Evolutionary conservation across 345 rosid species (phyloP).

Genomic region (Populus nigra): DNA sequence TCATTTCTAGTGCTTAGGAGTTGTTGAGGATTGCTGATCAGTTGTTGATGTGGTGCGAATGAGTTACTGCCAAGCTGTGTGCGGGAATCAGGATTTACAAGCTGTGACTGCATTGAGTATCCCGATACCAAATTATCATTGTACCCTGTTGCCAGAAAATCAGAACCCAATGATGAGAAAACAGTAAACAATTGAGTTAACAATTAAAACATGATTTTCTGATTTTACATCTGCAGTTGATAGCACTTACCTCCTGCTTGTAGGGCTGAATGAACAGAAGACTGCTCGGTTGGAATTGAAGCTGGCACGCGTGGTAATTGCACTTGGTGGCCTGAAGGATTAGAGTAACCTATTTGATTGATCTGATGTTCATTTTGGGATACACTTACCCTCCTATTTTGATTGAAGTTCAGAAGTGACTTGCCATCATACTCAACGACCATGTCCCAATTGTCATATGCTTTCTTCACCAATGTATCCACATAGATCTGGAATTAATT

Average conservation of each 20-base stretch:
- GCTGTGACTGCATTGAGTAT: constrained; percentile 52
- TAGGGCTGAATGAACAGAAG: constrained; percentile 49
- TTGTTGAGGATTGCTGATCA: constrained; percentile 45
- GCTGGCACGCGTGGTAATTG: constrained; percentile 50
- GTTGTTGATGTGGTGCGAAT: constrained; percentile 43
- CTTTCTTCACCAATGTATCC: constrained; percentile 83
- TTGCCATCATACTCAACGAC: constrained; percentile 91
- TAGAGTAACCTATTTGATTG: constrained; percentile 42
- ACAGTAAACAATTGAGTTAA: background rate
- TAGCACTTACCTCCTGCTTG: constrained; percentile 55
- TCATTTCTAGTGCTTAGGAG: constrained; percentile 45
- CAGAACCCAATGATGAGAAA: constrained; percentile 6
- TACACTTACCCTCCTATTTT: constrained; percentile 49
- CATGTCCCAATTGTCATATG: constrained; percentile 86
- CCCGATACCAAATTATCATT: constrained; percentile 46
- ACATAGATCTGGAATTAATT: constrained; percentile 64
- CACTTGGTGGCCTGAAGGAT: constrained; percentile 49
- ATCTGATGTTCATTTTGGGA: constrained; percentile 48
- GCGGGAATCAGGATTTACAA: constrained; percentile 48
- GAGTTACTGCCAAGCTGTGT: constrained; percentile 46
- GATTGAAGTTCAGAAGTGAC: constrained; percentile 65
- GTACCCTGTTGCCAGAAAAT: constrained; percentile 40
- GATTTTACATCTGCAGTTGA: background rate
- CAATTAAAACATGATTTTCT: background rate
- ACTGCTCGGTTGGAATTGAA: constrained; percentile 47